Base-by-base conservation (phyloP, 805 yeast species). In the Clavispora carvajalis region DNA sequence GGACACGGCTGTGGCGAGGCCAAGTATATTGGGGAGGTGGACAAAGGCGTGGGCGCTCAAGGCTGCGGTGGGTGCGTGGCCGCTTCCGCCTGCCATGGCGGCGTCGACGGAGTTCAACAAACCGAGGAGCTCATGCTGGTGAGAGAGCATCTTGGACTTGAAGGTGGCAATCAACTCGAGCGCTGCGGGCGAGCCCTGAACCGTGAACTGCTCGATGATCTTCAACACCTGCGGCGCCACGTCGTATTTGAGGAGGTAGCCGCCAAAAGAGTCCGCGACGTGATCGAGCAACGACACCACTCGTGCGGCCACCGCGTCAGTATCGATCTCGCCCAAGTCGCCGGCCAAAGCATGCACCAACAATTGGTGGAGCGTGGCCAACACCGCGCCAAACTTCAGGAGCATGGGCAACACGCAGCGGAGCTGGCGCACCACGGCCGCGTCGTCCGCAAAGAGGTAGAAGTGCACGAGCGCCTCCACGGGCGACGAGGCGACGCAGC, bases 401-500 rank as follows among this genome's bases (percentile, higher is more conserved):
- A 65, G 53, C 15, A 69, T 44, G 0, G 74, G 74, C 33, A 69
- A 46, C 5, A 58, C 55, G 13, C 53, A 45, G 21, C 58, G 51
- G n/a, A 49, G 41, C 24, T 38, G 59, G 40, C 13, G 45, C 13
- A 42, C 29, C 17, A 41, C 44, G 33, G 43, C 36, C 16, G 47
- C 41, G 21, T 43, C 31, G 17, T 47, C 45, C 22, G 52, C 51
- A 40, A 66, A 67, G 12, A 88, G 57, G 19, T 86, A 65, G 3
- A 85, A 75, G 61, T 90, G 97, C 41, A 90, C 77, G 26, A 89
- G 69, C 34, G 89, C 76, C 58, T 89, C 96, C 9, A 77, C 54
- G 0, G 86, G 57, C 15, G 55, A 46, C n/a, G 86, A 86, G 17
- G 75, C 69, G 7, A 70, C 47, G 29, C 45, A 43, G n/a, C 49